Evolutionary conservation across 768 basidiomycete genomes (phyloP).

Genomic region (Naganishia kalamii): DNA sequence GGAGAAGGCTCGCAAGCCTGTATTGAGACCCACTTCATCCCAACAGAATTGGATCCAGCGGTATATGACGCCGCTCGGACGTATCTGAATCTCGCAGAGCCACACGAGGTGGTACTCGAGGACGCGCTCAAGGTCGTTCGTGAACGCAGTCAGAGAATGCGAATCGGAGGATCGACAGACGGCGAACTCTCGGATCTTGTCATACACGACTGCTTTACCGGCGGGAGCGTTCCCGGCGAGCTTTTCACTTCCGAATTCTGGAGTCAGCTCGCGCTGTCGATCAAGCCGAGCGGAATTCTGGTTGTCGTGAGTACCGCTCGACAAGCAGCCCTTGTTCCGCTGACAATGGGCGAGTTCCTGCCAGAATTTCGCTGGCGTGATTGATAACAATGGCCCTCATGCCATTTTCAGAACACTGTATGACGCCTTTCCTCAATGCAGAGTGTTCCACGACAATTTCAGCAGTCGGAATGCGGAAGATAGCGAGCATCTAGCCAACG

Average conservation of each 20-base stretch:
- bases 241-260: conserved; percentile 82
- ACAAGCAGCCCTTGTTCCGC: neutral
- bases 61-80: conserved; percentile 74
- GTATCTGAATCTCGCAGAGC: conserved; percentile 70
- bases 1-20: neutral
- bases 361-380: conserved; percentile 77
- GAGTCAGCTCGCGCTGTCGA: conserved; percentile 59
- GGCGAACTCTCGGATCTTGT: conserved; percentile 55
- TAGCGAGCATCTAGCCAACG: conserved; percentile 59
- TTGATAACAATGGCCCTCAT: conserved; percentile 58
- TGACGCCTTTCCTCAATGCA: conserved; percentile 67
- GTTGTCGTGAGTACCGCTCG: conserved; percentile 60
- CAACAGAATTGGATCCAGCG: conserved; percentile 73
- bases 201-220: conserved; percentile 89
- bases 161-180: conserved; percentile 18
- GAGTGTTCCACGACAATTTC: conserved; percentile 71
- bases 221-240: conserved; percentile 80
- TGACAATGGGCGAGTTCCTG: too few species aligned
- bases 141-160: conserved; percentile 46
- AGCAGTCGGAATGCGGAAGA: conserved; percentile 49
- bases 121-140: conserved; percentile 70
- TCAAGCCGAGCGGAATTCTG: conserved; percentile 66
- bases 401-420: conserved; percentile 67
- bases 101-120: conserved; percentile 61
- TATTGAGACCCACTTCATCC: neutral